Base-by-base conservation (phyloP, 2,329 filamentous ascomycete species). In the Stachybotrys chlorohalonatus region DNA sequence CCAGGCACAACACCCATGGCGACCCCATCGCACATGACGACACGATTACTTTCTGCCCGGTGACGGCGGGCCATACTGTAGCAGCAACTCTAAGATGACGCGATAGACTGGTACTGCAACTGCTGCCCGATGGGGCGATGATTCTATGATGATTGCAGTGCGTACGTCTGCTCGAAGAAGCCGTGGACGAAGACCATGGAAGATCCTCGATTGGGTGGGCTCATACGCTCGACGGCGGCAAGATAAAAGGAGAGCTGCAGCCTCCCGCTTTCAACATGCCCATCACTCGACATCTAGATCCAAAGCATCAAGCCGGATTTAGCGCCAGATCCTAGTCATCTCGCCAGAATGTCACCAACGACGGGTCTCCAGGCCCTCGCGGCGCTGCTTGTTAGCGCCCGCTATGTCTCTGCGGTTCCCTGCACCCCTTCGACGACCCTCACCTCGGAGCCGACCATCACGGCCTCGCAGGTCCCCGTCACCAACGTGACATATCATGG, bases 401-500 rank as follows among this genome's bases (percentile, higher is more conserved):
- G 49, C 16, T 42, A 42, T 42, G 56, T 53, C 7, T 52, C 46
- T 0, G 73, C 72, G 1, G 62, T 67, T 1, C 73, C 73, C 0
- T 58, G 72, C 6, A 64, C 67, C 1, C 58, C 72, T 0, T 63
- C 66, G 36, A 74, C 71, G 0, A 74, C 71, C 0, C 52, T 71
- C 24, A 62, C 63, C 1, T 69, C 69, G 0, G 61, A 57, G 4
- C 62, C 67, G 1, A 45, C 66, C 1, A 53, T 59, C 6, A 69
- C 67, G 0, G 58, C 60, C 0, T 52, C 66, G 2, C 55, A 56
- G 0, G 65, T 73, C 2, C 63, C 70, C 5, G 68, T 77, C 13
- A 81, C 77, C 45, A 80, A 86, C 32, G 74, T 82, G 6, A 86
- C 84, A 2, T 82, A 78, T 5, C 87, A 93, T 65, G 87, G 87